Evolutionary conservation across 2,329 filamentous ascomycete species (phyloP), one percentile per base, ranked within the genome.

Genomic region (Passalora sequoiae): DNA sequence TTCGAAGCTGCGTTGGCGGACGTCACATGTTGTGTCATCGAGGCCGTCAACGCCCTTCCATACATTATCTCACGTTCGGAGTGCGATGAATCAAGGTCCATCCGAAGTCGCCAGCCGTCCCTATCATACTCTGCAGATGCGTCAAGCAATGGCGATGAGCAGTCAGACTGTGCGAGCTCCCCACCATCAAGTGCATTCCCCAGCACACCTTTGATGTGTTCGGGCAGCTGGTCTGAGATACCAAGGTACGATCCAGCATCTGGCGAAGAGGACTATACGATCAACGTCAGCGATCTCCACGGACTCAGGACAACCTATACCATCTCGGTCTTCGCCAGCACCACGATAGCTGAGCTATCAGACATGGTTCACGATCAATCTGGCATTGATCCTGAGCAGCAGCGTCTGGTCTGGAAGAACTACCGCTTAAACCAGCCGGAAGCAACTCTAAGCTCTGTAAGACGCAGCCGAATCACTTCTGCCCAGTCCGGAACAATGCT

Each of bases 351-450:
- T 6, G 49, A 49, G 28, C 31, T 51, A 6, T 31, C 44, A 36
- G 17, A 38, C 6, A 36, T 31, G 25, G 31, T 49, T 7, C 46
- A 48, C 20, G 39, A 45, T n/a, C 25, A 44, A 13, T 49, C 43
- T 31, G 33, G 42, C 7, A 31, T 44, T 20, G 20, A 33, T 5
- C 33, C 36, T 5, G 47, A 48, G 7, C 41, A 44, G 43, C 46
- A 46, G 21, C 38, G 46, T 15, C 28, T 51, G 13, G 41, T 45
- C 1, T 51, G 49, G 49, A 43, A 39, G 35, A 43, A 38, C 13
- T 49, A 51, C 29, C 27, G 46, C 13, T 27, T 51, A 9, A 48
- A 51, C 33, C 49, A 47, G 24, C 49, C 46, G 9, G 32, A 49
- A 38, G 46, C 49, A 2, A 49, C 49, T 15, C 21, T 51, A 4